phyloP scores from a whole-genome alignment of 129 eudicot genomes.

The Centrapalus pauciflorus region DNA sequence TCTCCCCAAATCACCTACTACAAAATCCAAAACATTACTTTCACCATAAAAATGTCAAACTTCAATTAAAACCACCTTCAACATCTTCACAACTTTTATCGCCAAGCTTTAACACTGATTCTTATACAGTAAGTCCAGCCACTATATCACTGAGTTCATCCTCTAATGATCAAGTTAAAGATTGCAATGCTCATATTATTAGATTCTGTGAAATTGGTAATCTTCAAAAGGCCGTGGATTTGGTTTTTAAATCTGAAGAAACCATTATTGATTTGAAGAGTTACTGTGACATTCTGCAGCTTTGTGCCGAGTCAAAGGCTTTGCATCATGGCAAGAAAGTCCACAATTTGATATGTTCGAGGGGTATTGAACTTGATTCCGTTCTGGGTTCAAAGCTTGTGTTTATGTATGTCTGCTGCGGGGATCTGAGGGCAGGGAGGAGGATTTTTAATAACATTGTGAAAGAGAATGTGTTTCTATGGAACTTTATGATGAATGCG shows the following conservation, averaged over 20 bases:
- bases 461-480: conserved; percentile 51
- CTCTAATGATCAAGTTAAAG: conserved; percentile 12
- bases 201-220: conserved; percentile 45
- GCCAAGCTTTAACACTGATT: not conserved
- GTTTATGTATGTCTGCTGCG: conserved; percentile 76
- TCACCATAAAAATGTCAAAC: conserved; percentile 9
- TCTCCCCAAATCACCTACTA: not conserved
- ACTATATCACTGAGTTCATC: not conserved
- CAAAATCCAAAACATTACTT: not conserved
- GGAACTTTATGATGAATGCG: conserved; percentile 66
- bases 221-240: conserved; percentile 47
- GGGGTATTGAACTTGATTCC: conserved; percentile 27
- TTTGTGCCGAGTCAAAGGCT: conserved; percentile 55
- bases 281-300: conserved; percentile 51
- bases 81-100: conserved; percentile 21
- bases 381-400: conserved; percentile 57
- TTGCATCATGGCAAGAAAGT: conserved; percentile 43
- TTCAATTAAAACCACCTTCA: conserved; percentile 9
- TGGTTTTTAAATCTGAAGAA: conserved; percentile 30
- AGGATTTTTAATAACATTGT: conserved; percentile 37
- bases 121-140: not conserved
- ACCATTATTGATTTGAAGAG: conserved; percentile 35
- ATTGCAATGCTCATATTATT: conserved; percentile 29
- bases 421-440: conserved; percentile 54
- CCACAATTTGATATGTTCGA: conserved; percentile 32